Evolutionary conservation across 164 flowering plant species (phyloP).

Genomic region (Vitis rupestris): DNA sequence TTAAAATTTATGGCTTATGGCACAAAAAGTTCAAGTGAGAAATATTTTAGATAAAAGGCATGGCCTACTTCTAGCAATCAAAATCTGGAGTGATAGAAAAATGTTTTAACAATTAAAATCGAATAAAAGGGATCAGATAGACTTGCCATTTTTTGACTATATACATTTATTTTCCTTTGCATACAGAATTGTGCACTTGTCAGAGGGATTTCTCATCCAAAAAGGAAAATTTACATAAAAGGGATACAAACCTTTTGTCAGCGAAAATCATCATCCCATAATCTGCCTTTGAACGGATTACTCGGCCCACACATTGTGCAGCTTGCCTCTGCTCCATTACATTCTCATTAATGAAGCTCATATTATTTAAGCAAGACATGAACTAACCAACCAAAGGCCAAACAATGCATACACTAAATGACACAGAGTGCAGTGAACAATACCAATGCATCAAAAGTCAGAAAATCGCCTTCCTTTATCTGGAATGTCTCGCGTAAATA

Average conservation of each 20-base stretch:
- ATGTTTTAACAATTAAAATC: too few relatives aligned
- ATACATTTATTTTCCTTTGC: too few relatives aligned
- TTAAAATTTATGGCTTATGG: too few relatives aligned
- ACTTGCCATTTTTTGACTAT: too few relatives aligned
- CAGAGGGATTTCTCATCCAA: too few relatives aligned
- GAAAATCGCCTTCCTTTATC: slow-evolving; percentile 97
- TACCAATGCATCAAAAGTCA: slow-evolving; percentile 99
- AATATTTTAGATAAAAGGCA: too few relatives aligned
- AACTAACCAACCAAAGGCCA: slow-evolving; percentile 2
- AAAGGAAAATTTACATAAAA: neutral
- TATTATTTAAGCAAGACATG: neutral
- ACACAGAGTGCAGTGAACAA: slow-evolving; percentile 9
- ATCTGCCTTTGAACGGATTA: slow-evolving; percentile 96
- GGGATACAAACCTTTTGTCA: slow-evolving; percentile 75
- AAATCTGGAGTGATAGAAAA: too few relatives aligned
- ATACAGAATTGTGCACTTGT: too few relatives aligned
- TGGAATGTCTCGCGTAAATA: slow-evolving; percentile 96
- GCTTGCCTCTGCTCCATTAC: slow-evolving; percentile 84
- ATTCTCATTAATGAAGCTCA: slow-evolving; percentile 7
- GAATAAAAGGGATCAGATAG: too few relatives aligned
- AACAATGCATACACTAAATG: neutral
- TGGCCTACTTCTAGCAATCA: too few relatives aligned
- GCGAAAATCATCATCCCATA: slow-evolving; percentile 99
- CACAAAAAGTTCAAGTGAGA: too few relatives aligned
- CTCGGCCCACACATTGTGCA: slow-evolving; percentile 99